Conservation (phyloP, 164 flowering plant genomes). For the Sedum album region DNA sequence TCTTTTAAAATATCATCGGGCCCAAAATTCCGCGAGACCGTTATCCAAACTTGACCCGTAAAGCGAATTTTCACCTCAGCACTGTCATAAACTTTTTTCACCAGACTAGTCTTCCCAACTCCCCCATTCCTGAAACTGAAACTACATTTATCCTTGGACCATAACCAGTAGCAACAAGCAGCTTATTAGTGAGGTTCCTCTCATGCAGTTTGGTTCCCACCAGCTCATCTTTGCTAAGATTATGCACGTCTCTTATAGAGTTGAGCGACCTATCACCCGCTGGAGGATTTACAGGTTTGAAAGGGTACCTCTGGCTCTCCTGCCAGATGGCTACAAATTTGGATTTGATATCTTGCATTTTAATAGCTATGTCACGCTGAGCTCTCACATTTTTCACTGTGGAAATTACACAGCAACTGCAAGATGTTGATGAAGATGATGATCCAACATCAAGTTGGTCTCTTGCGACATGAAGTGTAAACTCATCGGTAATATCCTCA, state of each 20-base stretch:
- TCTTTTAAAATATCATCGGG: constrained; percentile 1
- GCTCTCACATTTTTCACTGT: background rate
- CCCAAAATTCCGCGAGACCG: constrained; percentile 10
- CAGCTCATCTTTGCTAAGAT: constrained; percentile 1
- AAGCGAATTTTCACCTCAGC: background rate
- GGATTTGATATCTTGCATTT: background rate
- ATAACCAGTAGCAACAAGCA: background rate
- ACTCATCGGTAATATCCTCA: constrained; percentile 10
- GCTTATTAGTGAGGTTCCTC: constrained; percentile 3
- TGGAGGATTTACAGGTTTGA: background rate
- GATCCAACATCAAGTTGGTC: background rate
- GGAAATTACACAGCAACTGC: background rate
- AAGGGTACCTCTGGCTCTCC: background rate
- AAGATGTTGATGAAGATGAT: background rate
- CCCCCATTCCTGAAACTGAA: background rate
- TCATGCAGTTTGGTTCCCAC: constrained; percentile 9
- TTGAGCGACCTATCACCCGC: background rate
- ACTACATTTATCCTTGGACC: background rate
- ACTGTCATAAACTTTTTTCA: background rate
- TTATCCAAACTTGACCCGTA: background rate
- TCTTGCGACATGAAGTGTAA: background rate
- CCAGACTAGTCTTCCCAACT: background rate
- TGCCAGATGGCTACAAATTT: background rate
- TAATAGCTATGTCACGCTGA: background rate
- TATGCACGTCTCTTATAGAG: background rate